A percentile compares a stretch with the other conserved stretches of the same genome.
Conservation (phyloP, 2,329 filamentous ascomycete species). For the Xenosphaeropsis pyriputrescens region DNA sequence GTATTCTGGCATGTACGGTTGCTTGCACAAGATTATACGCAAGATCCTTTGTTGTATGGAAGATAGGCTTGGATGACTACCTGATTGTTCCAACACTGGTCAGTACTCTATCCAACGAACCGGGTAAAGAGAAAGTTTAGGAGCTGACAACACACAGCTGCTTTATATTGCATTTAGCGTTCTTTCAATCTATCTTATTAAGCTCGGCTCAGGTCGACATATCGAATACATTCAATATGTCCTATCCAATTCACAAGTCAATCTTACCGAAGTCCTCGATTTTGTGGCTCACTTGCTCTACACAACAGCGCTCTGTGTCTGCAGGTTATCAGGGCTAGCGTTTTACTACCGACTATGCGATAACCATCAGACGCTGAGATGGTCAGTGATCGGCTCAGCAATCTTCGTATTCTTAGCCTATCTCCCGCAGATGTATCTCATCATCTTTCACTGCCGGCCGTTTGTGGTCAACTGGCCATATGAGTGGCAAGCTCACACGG, state of each 20-base stretch:
- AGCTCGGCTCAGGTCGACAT: constrained; percentile 30
- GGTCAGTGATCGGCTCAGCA: constrained; percentile 21
- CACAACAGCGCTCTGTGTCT: constrained; percentile 31
- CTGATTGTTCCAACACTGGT: not conserved
- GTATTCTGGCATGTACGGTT: not conserved
- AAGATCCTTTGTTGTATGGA: not conserved
- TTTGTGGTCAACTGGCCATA: constrained; percentile 37
- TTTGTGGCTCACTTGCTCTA: constrained; percentile 37
- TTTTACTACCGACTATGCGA: constrained; percentile 32
- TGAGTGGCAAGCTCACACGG: constrained; percentile 25
- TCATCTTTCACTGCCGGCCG: constrained; percentile 34
- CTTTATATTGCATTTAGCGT: not conserved
- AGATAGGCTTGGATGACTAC: not conserved
- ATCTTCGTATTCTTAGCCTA: constrained; percentile 25
- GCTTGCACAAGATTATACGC: not conserved
- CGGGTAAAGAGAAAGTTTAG: too few species aligned
- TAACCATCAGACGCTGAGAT: constrained; percentile 20
- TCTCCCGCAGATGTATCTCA: constrained; percentile 30
- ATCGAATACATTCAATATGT: constrained; percentile 31
- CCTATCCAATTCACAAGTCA: constrained; percentile 23
- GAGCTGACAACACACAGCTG: too few species aligned
- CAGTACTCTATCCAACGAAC: not conserved
- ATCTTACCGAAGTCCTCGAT: constrained; percentile 29
- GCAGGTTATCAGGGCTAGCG: constrained; percentile 34
- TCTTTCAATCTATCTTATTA: constrained; percentile 23